A percentile compares a stretch with the other conserved stretches of the same genome.
phyloP scores from a whole-genome alignment of 768 basidiomycete genomes.

The Cystofilobasidium capitatum region DNA sequence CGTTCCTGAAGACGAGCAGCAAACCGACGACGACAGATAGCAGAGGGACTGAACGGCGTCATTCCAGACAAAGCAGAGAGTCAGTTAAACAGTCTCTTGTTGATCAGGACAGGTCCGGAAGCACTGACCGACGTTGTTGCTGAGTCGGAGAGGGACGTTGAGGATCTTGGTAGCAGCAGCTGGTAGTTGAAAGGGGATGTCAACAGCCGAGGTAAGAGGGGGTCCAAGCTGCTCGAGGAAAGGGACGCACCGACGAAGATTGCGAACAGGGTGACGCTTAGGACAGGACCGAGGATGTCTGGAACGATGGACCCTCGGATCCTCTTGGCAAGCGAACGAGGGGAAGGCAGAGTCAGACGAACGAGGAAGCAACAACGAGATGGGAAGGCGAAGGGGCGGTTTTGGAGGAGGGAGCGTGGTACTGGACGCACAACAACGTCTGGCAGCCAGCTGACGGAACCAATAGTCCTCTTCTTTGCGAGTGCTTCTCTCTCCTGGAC shows the following conservation, averaged over 20 bases:
- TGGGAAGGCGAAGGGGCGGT: not conserved
- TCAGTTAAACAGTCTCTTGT: not conserved
- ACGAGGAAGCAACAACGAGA: constrained; percentile 17
- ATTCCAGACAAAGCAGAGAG: not conserved
- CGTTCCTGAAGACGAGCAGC: constrained; percentile 65
- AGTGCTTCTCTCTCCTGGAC: constrained; percentile 8
- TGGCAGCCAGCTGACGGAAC: constrained; percentile 56
- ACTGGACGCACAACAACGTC: constrained; percentile 54
- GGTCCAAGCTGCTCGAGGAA: constrained; percentile 8
- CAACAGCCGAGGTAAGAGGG: too few relatives aligned
- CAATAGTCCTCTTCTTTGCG: not conserved
- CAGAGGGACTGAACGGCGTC: constrained; percentile 58
- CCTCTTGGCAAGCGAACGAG: not conserved
- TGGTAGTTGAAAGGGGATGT: not conserved
- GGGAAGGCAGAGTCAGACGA: not conserved
- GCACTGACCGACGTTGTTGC: constrained; percentile 1
- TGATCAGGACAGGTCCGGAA: not conserved
- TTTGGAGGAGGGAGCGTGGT: not conserved
- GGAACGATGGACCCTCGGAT: constrained; percentile 50
- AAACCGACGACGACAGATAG: constrained; percentile 86
- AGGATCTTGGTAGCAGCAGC: not conserved
- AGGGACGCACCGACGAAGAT: constrained; percentile 34
- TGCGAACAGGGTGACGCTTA: constrained; percentile 66
- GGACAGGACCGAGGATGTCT: constrained; percentile 67
- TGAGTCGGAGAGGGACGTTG: not conserved